Base-by-base conservation (phyloP, 805 yeast species). In the Suhomyces sp. region DNA sequence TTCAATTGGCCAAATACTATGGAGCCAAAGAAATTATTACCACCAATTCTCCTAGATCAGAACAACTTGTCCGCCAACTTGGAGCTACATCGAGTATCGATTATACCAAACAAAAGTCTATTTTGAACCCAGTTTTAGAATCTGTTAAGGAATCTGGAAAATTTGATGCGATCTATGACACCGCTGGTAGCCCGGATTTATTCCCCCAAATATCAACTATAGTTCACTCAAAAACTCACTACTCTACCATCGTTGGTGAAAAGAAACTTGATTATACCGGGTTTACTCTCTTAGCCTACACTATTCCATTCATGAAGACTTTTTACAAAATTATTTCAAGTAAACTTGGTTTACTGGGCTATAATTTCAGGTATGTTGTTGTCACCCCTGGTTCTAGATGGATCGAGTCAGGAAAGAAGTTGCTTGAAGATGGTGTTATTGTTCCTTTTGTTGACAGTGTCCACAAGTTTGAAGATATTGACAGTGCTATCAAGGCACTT, bases 21-120 rank as follows among this genome's bases (percentile, higher is more conserved):
- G 58, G 67, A 2, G 76, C 77, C 6, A 59, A 60, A 17, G 68
- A 69, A 9, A 74, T 86, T 15, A 80, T 76, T 4, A 79, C 76
- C 17, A 68, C 79, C 3, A 75, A 81, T 50, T 77, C 83, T 3
- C 56, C 71, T 0, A 52, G 62, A 7, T 74, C 86, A 9, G 54
- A 60, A 13, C 70, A 58, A 6, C 44, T 63, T 27, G 76, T 75
- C 26, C 51, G 58, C 25, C 49, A 53, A 7, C 46, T 70, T 10
- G 95, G 95, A 12, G 88, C 81, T 11, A 76, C 74, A 39, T 43
- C 63, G n/a, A 55, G 64, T 12, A 63, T 83, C 28, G 81, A 84
- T 44, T 84, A 83, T 57, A 72, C 70, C 16, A 61, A 67, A 28
- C 70, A 70, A 20, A 57, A 60, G 37, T 47, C 54, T 12, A 33